Conservation (phyloP, 129 eudicot species). For the Flaveria brownii region DNA sequence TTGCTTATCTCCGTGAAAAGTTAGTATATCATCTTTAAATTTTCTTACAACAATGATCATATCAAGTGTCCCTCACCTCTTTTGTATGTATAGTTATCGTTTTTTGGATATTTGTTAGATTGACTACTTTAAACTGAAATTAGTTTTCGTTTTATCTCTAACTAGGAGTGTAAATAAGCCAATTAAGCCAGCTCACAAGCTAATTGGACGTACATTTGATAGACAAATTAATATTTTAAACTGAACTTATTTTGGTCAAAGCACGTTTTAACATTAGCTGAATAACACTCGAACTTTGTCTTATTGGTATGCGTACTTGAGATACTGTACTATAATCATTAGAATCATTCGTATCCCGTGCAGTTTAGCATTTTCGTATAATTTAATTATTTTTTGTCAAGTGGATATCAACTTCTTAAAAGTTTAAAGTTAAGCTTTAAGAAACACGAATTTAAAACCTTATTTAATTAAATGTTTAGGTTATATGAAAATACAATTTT, state of each 20-base stretch:
- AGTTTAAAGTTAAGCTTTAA: not conserved
- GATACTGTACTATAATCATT: no score
- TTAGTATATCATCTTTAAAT: constrained; percentile 27
- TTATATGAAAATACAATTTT: no score
- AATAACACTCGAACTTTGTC: not conserved
- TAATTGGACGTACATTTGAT: not conserved
- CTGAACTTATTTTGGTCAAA: not conserved
- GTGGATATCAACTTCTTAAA: not conserved
- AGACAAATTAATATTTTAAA: no score
- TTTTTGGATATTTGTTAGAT: not conserved
- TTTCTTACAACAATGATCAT: not conserved
- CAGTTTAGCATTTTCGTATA: not conserved
- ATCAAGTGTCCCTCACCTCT: not conserved
- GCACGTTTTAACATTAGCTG: not conserved
- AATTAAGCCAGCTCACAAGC: no score
- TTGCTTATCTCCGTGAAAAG: constrained; percentile 74
- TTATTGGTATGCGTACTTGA: not conserved
- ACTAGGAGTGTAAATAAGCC: no score
- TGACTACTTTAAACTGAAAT: no score
- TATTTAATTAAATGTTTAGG: no score
- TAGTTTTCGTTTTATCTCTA: no score
- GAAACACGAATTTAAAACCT: no score
- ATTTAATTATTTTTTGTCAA: not conserved
- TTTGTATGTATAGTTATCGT: not conserved
- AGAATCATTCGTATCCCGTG: not conserved